These are phyloP conservation scores for Panellus pusillus DNA, from an alignment of 768 basidiomycete species.

Conservation along the genomic window DNA sequence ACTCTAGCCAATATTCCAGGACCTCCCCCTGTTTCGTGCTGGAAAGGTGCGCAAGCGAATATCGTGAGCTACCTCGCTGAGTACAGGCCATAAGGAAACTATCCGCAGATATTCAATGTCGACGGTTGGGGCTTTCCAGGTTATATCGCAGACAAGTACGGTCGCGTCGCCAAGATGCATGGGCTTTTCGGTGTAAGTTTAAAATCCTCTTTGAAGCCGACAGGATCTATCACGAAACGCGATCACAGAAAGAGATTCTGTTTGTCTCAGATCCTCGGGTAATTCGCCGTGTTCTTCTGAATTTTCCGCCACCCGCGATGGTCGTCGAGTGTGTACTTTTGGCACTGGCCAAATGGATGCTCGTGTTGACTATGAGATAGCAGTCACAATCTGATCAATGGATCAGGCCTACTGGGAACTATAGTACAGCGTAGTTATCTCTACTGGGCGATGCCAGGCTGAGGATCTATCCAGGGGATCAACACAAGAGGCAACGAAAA, in stretches of 20 bases:
- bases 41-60: constrained; percentile 1
- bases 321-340: constrained; percentile 1
- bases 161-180: constrained; percentile 24
- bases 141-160: constrained; percentile 19
- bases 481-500: constrained; percentile 30
- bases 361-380: constrained; percentile 12
- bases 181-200: constrained; percentile 27
- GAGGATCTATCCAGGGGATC: constrained; percentile 22
- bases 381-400: constrained; percentile 23
- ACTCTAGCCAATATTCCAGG: constrained; percentile 15
- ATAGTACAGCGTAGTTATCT: background rate
- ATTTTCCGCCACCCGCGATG: constrained; percentile 18
- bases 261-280: constrained; percentile 31
- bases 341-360: background rate
- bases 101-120: constrained; percentile 15
- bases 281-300: constrained; percentile 28
- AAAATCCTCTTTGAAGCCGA: too few relatives aligned
- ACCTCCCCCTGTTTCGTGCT: constrained; percentile 6
- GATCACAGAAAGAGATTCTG: constrained; percentile 16
- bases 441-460: background rate
- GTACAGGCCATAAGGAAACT: constrained; percentile 4
- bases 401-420: constrained; percentile 26
- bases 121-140: constrained; percentile 14
- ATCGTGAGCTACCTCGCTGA: too few relatives aligned
- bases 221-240: background rate